A percentile compares a stretch with the other conserved stretches of the same genome.
These are phyloP conservation scores for Sclerospora graminicola DNA, from an alignment of 352 stramenopile species.

Conservation along the genomic window DNA sequence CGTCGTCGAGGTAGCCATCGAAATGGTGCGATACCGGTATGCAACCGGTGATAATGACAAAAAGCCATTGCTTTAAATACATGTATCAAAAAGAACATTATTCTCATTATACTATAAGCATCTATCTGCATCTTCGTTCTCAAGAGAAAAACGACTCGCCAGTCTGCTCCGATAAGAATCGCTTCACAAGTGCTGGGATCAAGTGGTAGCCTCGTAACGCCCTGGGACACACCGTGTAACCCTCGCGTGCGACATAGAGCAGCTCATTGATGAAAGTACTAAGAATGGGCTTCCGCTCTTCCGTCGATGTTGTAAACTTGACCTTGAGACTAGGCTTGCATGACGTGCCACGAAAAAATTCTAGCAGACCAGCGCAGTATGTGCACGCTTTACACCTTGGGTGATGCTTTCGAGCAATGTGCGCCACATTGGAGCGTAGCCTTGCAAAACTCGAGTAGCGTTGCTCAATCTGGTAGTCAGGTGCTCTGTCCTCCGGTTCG, in stretches of 20 bases:
- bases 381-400: conserved; percentile 28
- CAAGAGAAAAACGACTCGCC: conserved; percentile 40
- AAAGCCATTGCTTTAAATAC: no score
- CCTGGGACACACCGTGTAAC: conserved; percentile 21
- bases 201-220: conserved; percentile 33
- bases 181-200: conserved; percentile 31
- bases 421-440: conserved; percentile 33
- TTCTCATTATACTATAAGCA: no score
- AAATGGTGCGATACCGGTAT: no score
- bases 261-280: conserved; percentile 36
- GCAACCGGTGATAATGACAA: no score
- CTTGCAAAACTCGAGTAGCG: conserved; percentile 55
- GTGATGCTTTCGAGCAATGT: conserved; percentile 40
- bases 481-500: conserved; percentile 15
- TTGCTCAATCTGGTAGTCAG: conserved; percentile 53
- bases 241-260: conserved; percentile 16
- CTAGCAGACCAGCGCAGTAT: conserved; percentile 35
- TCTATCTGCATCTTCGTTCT: no score
- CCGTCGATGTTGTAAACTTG: conserved; percentile 35
- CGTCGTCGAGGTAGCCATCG: no score
- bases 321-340: conserved; percentile 36
- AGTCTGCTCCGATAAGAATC: conserved; percentile 38
- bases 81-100: no score
- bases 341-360: conserved; percentile 31
- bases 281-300: conserved; percentile 33